Base-by-base conservation (phyloP, 768 basidiomycete genomes). In the Dacryopinax primogenitus region DNA sequence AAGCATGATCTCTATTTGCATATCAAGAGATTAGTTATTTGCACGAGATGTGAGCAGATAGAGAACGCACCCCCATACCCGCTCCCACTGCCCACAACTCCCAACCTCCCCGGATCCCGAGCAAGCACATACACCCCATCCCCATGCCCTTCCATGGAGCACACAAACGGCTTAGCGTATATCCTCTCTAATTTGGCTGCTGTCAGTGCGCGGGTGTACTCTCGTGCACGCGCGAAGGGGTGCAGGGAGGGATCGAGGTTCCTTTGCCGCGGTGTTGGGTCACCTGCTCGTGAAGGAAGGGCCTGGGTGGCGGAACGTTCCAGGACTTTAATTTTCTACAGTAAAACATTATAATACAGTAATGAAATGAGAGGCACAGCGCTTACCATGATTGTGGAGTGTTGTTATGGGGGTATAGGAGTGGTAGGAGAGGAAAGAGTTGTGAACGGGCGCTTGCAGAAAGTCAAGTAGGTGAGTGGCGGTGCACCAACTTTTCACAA, bases 151-250 rank as follows among this genome's bases (percentile, higher is more conserved):
- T 96, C 94, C 62, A 99, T 74, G 63, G 84, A 82, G 36, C 84
- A 90, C 16, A 99, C 80, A 71, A 98, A 98, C 0, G 96, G 96
- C 71, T 96, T 97, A n/a, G 96, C 86, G 72, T 98, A 97, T 77
- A 99, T 91, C 66, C 90, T 80, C 63, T 97, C 95, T 82, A 99
- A 90, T 78, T 99, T 99, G 15, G 88, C 88, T 1, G 96, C 96
- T 68, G 93, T 95, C 51, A 97, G 74, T 1, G 96, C 96, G 66
- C 96, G 85, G 21, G 85, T 93, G 35, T 95, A 90, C 77, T 99
- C 96, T 63, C 96, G 79, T 3, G 92, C 88, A 23, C 88, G 86
- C 0, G 93, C 82, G 74, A 99, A 97, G 1, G 96, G 96, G 72
- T 99, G 96, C 76, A 92, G 85, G n/a, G 92, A 78, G 0, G 95